Evolutionary conservation across 2,329 filamentous ascomycete genomes (phyloP), one percentile per base, ranked within the genome.

Genomic region (Exophiala xenobiotica): DNA sequence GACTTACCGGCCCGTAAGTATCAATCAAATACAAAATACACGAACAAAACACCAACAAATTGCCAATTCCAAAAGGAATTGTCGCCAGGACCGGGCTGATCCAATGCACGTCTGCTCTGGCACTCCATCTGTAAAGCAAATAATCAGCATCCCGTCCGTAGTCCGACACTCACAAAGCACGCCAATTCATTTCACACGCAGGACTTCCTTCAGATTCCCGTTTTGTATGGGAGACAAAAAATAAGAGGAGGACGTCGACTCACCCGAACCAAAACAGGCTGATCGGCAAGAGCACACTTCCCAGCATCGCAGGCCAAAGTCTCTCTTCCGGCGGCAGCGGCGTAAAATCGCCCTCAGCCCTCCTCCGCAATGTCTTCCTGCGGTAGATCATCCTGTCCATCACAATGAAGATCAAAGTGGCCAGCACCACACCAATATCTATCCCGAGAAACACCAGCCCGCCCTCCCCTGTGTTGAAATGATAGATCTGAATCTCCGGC

Each of bases 391-490:
- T 8, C 4, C 41, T 39, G 45, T 65, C 61, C 18, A 59, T 41
- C 33, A 57, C 4, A 45, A 62, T 59, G 49, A 58, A 61, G n/a
- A 54, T 51, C 14, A 51, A 12, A 5, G 52, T 49, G 12, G 54
- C 85, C 39, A 88, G 65, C 4, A 90, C 51, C 67, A 87, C 81
- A 38, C 88, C 88, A 2, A 76, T 58, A 39, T 90, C 81, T 81
- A 95, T 88, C 49, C 88, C 88, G 57, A 95, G 86, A 69, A 90
- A 95, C 4, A 87, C 82, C 4, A 96, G 77, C 1, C 88, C 88
- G 1, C 82, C 79, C 14, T 85, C 69, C 46, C 88, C 88, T 1
- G 76, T 60, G 14, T 71, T 79, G 74, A 91, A 88, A 63, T 79
- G 76, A 67, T 93, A 86, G 14, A 89, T 74, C 26, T 58, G 56